Base-by-base conservation (phyloP, 176 grass and related monocot species). In the Guadua angustifolia region DNA sequence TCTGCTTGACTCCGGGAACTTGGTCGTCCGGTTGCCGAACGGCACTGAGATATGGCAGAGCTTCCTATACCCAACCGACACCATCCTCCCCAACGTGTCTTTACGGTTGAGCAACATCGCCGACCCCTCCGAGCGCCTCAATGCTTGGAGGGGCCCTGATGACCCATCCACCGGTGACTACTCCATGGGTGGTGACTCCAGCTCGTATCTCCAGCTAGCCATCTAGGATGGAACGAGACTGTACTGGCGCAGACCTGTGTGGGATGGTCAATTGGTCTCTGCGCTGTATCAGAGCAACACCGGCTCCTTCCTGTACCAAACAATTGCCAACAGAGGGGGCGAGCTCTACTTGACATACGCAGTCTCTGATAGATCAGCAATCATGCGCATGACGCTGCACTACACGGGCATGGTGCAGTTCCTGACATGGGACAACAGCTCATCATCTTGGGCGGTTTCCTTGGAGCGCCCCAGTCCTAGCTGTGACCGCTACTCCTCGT, bases 41-140 rank as follows among this genome's bases (percentile, higher is more conserved):
- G 57, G 52, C 38, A 82, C 49, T 0, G 47, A 79, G 0, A 9
- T 86, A 64, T 90, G 91, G 91, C 73, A 92, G 66, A 92, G 91
- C 75, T 84, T 74, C 36, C 24, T 49, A 47, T 1, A 87, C 11
- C 84, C 81, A 0, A 71, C 85, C 0, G 88, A 93, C 79, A 90
- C 91, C 3, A 7, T 52, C 89, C 50, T 18, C 5, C 50, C 50
- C 1, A 0, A 1, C 50, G 2, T 18, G 16, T 18, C 5, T 5
- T 18, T 52, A 0, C 4, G 1, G 17, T 0, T 7, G 10, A 52
- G 17, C 50, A 2, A 52, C 5, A 52, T 18, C 16, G 6, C 16
- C 17, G 4, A 18, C 17, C 5, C 6, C 5, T 17, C 5, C 17
- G 1, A 5, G 17, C 50, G 50, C 6, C 4, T 18, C 5, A 1